A percentile compares a stretch with the other conserved stretches of the same genome.
Conservation (phyloP, 2,329 filamentous ascomycete genomes). For the Diaporthe sp. region DNA sequence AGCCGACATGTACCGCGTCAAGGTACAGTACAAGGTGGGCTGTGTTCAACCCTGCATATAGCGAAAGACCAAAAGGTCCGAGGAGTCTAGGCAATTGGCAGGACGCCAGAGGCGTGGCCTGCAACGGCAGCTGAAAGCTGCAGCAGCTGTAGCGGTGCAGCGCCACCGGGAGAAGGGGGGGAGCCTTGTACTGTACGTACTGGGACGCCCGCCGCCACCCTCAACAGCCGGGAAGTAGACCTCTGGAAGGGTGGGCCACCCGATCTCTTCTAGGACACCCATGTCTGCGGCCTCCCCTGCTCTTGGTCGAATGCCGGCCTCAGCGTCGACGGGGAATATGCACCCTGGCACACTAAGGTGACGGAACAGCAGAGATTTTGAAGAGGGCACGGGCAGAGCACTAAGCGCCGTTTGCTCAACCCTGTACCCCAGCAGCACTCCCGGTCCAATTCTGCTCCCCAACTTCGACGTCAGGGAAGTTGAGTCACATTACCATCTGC, state of each 20-base stretch:
- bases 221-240: conserved; percentile 9
- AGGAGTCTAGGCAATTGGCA: conserved; percentile 43
- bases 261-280: conserved; percentile 33
- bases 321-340: conserved; percentile 28
- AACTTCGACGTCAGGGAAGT: conserved; percentile 18
- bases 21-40: conserved; percentile 40
- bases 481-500: conserved; percentile 24
- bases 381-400: conserved; percentile 23
- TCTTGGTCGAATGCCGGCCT: conserved; percentile 24
- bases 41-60: conserved; percentile 49
- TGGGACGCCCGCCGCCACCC: conserved; percentile 25
- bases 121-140: conserved; percentile 48
- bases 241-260: conserved; percentile 23
- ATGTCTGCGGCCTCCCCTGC: conserved; percentile 27
- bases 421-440: conserved; percentile 26
- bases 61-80: conserved; percentile 45
- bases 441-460: conserved; percentile 25
- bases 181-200: conserved; percentile 28
- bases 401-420: conserved; percentile 31
- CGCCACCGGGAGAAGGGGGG: conserved; percentile 38
- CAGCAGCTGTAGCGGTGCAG: conserved; percentile 43
- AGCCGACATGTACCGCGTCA: conserved; percentile 36
- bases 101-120: conserved; percentile 37
- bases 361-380: conserved; percentile 25
- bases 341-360: conserved; percentile 17